Conservation (phyloP, 495 filamentous ascomycete species). For the Aspergillus sparsus region DNA sequence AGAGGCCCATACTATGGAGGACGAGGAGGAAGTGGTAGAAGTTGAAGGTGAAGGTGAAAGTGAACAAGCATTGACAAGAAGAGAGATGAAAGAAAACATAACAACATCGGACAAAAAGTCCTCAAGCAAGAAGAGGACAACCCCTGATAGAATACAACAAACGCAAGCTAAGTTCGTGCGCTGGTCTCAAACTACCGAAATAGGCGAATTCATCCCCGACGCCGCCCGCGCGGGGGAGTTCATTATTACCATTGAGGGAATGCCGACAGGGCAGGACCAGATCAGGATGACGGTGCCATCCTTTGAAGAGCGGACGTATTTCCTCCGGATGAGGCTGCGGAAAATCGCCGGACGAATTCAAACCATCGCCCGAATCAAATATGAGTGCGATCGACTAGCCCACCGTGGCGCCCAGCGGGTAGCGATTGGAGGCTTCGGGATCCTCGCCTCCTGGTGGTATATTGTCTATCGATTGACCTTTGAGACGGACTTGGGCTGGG, state of each 20-base stretch:
- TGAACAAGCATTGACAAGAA: conserved; percentile 44
- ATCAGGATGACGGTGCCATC: conserved; percentile 80
- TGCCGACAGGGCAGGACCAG: conserved; percentile 54
- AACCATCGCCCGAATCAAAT: conserved; percentile 68
- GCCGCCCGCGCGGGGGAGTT: conserved; percentile 83
- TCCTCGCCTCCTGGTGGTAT: conserved; percentile 76
- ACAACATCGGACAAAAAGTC: no score
- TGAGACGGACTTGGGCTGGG: conserved; percentile 79
- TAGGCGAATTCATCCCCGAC: conserved; percentile 94
- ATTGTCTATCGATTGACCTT: conserved; percentile 78
- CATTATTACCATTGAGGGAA: conserved; percentile 77
- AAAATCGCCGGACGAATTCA: conserved; percentile 70
- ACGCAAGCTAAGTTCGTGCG: conserved; percentile 63
- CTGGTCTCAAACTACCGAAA: conserved; percentile 88
- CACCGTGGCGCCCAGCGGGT: conserved; percentile 75
- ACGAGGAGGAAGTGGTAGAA: conserved; percentile 5
- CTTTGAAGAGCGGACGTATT: conserved; percentile 87
- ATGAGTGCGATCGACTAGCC: conserved; percentile 76
- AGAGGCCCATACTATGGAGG: conserved; percentile 23
- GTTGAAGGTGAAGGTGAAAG: conserved; percentile 21
- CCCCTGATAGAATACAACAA: not conserved
- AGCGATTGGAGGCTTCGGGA: conserved; percentile 74
- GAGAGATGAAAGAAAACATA: not conserved
- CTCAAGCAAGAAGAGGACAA: no score
- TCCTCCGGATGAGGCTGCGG: conserved; percentile 72